Percentiles rank a stretch among this genome's conserved stretches.
Evolutionary conservation across 192 early-diverging fungal species (phyloP).

Genomic region (Gaertneriomyces semiglobifer): DNA sequence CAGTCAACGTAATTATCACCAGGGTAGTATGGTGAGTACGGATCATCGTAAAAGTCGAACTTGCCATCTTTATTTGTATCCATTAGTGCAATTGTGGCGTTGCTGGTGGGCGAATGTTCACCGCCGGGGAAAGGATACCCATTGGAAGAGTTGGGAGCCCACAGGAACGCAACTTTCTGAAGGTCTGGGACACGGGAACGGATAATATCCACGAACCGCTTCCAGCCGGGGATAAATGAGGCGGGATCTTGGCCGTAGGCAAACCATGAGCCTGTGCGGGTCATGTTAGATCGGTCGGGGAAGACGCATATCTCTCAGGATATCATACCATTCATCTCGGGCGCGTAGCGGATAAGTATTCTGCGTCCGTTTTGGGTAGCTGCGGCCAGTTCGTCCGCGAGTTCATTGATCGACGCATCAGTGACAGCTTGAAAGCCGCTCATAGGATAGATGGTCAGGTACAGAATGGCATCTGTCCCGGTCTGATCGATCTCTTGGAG

Average conservation of each 20-base stretch:
- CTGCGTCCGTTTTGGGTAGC: slow-evolving; percentile 10
- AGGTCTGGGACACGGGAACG: slow-evolving; percentile 2
- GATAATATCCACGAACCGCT: slow-evolving; percentile 12
- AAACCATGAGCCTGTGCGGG: slow-evolving; percentile 37
- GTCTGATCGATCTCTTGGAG: slow-evolving; percentile 33
- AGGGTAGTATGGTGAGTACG: slow-evolving; percentile 51
- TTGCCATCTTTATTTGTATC: slow-evolving; percentile 52
- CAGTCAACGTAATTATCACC: slow-evolving; percentile 52
- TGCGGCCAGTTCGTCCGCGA: neutral
- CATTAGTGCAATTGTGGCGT: neutral
- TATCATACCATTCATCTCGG: slow-evolving; percentile 42
- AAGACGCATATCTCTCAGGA: neutral
- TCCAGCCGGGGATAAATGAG: slow-evolving; percentile 27
- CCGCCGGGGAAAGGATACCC: slow-evolving; percentile 42
- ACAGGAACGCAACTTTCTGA: slow-evolving; percentile 31
- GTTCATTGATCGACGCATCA: slow-evolving; percentile 12
- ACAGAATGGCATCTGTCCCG: slow-evolving; percentile 34
- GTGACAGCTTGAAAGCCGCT: slow-evolving; percentile 31
- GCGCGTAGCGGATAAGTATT: slow-evolving; percentile 39
- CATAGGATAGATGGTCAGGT: slow-evolving; percentile 42
- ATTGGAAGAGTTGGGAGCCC: slow-evolving; percentile 38
- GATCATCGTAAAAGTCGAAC: slow-evolving; percentile 41
- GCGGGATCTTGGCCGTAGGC: slow-evolving; percentile 35
- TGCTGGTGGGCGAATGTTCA: neutral
- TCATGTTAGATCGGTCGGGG: neutral